Conservation (phyloP, 2,329 filamentous ascomycete species). For the Davidsoniella virescens region DNA sequence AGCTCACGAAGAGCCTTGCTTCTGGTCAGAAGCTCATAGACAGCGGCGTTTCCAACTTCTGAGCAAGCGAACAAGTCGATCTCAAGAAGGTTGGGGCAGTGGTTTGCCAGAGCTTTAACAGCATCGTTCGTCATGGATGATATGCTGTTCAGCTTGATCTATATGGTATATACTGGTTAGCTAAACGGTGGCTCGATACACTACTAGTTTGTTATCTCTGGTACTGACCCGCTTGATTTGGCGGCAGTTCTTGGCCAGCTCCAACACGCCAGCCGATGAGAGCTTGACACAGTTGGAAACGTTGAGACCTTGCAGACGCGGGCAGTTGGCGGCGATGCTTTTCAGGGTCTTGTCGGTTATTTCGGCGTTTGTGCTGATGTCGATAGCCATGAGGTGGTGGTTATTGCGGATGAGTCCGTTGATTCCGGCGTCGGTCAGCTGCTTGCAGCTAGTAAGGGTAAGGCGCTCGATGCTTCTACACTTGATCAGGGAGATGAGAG, state of each 20-base stretch:
- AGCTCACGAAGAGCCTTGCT: constrained; percentile 79
- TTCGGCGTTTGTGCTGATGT: constrained; percentile 71
- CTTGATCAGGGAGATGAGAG: constrained; percentile 59
- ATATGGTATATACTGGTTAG: constrained; percentile 47
- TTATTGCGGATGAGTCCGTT: constrained; percentile 66
- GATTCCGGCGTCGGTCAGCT: constrained; percentile 70
- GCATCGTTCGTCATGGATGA: constrained; percentile 67
- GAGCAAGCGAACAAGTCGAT: constrained; percentile 85
- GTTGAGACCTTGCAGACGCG: constrained; percentile 78
- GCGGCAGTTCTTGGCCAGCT: constrained; percentile 64
- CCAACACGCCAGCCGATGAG: constrained; percentile 70
- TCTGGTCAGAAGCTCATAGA: constrained; percentile 64
- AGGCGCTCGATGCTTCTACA: constrained; percentile 88
- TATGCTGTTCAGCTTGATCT: constrained; percentile 93
- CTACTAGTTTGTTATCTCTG: not conserved
- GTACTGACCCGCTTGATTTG: constrained; percentile 69
- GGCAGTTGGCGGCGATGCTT: constrained; percentile 65
- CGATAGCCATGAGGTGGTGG: constrained; percentile 67
- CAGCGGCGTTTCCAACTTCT: constrained; percentile 64
- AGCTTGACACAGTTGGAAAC: constrained; percentile 74
- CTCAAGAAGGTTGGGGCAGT: constrained; percentile 87
- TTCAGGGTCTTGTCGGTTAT: constrained; percentile 71
- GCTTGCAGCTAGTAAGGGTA: constrained; percentile 77
- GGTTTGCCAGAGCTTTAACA: constrained; percentile 68
- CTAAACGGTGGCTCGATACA: constrained; percentile 20